Conservation (phyloP, 2,329 filamentous ascomycete genomes). For the Helotiales sp. region DNA sequence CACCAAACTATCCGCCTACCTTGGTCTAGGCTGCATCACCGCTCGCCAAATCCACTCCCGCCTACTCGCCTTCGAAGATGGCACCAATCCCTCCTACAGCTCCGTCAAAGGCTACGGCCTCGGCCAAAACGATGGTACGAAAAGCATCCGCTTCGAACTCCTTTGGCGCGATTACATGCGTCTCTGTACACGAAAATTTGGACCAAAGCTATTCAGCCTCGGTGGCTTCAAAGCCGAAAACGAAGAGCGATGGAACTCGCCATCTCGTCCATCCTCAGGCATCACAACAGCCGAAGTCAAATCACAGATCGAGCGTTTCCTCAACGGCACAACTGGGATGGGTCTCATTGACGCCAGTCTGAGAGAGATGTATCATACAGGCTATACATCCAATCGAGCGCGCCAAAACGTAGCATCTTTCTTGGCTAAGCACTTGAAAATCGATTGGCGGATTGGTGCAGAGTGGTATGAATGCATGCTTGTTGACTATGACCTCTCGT, state of each 20-base stretch:
- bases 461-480: conserved; percentile 82
- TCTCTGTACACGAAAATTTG: conserved; percentile 74
- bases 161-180: conserved; percentile 84
- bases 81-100: conserved; percentile 44
- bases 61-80: conserved; percentile 73
- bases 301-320: conserved; percentile 60
- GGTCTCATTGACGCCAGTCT: conserved; percentile 79
- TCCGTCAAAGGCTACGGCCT: conserved; percentile 58
- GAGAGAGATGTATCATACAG: conserved; percentile 74
- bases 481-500: conserved; percentile 76
- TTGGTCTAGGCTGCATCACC: conserved; percentile 74
- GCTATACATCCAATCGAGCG: conserved; percentile 78
- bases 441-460: conserved; percentile 81
- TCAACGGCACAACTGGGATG: conserved; percentile 73
- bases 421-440: conserved; percentile 71
- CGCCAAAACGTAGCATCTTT: conserved; percentile 80
- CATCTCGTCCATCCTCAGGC: conserved; percentile 31
- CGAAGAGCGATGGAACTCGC: conserved; percentile 43
- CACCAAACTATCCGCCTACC: conserved; percentile 76
- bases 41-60: conserved; percentile 73
- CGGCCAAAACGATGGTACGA: conserved; percentile 75
- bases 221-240: conserved; percentile 63
- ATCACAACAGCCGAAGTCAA: conserved; percentile 49
- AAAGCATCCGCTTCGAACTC: conserved; percentile 72
- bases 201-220: conserved; percentile 64